Percentiles rank a stretch among this genome's conserved stretches.
phyloP scores from a whole-genome alignment of 305 asterid genomes.

The Rubia peregrina region DNA sequence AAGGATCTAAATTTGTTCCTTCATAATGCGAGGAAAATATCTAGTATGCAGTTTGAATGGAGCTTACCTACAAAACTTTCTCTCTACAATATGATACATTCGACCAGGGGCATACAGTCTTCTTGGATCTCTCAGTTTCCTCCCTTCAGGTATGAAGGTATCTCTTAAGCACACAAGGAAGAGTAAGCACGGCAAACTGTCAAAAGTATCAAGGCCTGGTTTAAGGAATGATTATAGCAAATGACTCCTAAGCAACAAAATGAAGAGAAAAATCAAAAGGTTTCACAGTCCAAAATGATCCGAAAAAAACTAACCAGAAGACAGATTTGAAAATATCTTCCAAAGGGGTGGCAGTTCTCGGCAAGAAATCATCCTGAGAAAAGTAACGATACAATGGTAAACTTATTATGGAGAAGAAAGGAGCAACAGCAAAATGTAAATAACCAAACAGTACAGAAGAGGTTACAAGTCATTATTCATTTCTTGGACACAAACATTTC shows the following conservation, averaged over 20 bases:
- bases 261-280: conserved; percentile 9
- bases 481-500: not conserved
- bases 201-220: conserved; percentile 54
- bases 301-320: conserved; percentile 60
- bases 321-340: conserved; percentile 87
- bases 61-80: conserved; percentile 83
- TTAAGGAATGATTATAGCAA: conserved; percentile 28
- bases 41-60: not conserved
- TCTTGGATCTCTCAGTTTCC: conserved; percentile 83
- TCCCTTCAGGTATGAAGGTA: conserved; percentile 84
- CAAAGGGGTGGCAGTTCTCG: conserved; percentile 89
- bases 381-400: not conserved
- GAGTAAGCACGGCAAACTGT: conserved; percentile 95
- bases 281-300: conserved; percentile 15
- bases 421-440: not conserved
- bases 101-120: conserved; percentile 93
- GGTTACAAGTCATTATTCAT: not conserved
- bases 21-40: not conserved
- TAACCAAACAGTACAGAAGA: not conserved
- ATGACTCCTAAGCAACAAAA: conserved; percentile 28
- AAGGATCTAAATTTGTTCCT: not conserved
- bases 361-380: conserved; percentile 87
- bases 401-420: not conserved
- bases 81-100: conserved; percentile 84
- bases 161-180: conserved; percentile 90